Percentiles rank a stretch among this genome's conserved stretches.
Conservation (phyloP, 2,329 filamentous ascomycete species). For the Podosphaera leucotricha region DNA sequence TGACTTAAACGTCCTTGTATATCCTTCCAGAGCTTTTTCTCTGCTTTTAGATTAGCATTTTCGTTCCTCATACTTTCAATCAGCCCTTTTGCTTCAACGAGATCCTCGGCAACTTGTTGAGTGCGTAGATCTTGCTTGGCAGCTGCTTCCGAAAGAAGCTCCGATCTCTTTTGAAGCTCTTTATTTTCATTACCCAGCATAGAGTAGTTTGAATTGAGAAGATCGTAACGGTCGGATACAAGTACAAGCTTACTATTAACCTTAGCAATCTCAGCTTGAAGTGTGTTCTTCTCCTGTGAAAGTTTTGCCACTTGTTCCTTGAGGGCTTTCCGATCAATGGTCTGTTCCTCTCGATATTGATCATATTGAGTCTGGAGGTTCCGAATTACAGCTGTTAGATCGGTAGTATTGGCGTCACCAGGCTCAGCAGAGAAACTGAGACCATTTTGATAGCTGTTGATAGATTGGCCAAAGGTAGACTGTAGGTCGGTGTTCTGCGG, state of each 20-base stretch:
- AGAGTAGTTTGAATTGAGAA: slow-evolving; percentile 69
- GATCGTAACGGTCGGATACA: slow-evolving; percentile 63
- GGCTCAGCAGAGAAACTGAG: slow-evolving; percentile 35
- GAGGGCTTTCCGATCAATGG: slow-evolving; percentile 56
- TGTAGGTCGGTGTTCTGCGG: slow-evolving; percentile 36
- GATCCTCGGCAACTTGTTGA: slow-evolving; percentile 79
- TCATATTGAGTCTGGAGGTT: slow-evolving; percentile 83
- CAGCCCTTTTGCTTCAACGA: slow-evolving; percentile 63
- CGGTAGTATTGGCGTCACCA: slow-evolving; percentile 30
- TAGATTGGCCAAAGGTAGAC: slow-evolving; percentile 47
- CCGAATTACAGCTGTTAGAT: slow-evolving; percentile 56
- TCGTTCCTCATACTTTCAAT: slow-evolving; percentile 78
- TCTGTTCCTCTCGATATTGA: slow-evolving; percentile 64
- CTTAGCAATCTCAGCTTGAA: slow-evolving; percentile 64
- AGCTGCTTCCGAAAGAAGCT: slow-evolving; percentile 54
- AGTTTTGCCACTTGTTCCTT: slow-evolving; percentile 68
- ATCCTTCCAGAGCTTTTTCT: slow-evolving; percentile 84
- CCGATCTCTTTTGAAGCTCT: slow-evolving; percentile 65
- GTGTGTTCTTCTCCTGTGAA: slow-evolving; percentile 54
- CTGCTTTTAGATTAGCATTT: slow-evolving; percentile 76
- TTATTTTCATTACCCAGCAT: slow-evolving; percentile 66
- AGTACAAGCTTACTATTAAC: slow-evolving; percentile 61
- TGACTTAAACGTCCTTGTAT: slow-evolving; percentile 74
- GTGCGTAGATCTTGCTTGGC: slow-evolving; percentile 77
- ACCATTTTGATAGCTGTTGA: slow-evolving; percentile 30